Conservation (phyloP, 1,139 yeast genomes). For the Taphrina deformans region DNA sequence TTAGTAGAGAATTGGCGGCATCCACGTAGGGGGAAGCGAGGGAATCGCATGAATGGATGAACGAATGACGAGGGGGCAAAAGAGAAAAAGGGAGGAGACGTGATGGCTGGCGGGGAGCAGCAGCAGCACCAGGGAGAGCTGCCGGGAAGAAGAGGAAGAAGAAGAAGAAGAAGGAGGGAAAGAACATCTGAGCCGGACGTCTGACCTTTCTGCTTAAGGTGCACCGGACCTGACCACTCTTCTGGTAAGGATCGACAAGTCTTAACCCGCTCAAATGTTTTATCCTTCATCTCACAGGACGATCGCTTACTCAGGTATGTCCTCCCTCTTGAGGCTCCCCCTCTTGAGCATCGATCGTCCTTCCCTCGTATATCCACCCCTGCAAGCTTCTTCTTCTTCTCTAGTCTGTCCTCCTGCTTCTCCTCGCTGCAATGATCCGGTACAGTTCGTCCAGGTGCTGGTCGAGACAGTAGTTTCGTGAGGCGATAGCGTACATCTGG, state of each 20-base stretch:
- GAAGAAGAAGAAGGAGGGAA: too few relatives aligned
- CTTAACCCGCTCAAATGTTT: not conserved
- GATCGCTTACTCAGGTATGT: not conserved
- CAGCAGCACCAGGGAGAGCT: too few relatives aligned
- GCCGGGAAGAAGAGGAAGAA: too few relatives aligned
- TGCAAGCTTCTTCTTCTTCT: not conserved
- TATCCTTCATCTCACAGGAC: not conserved
- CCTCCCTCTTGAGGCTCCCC: not conserved
- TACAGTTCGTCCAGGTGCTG: not conserved
- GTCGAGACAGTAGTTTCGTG: not conserved
- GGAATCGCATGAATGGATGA: too few relatives aligned
- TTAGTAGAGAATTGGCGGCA: too few relatives aligned
- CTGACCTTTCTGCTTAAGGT: not conserved
- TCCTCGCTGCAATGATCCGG: not conserved
- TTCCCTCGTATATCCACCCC: not conserved
- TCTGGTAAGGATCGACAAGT: not conserved
- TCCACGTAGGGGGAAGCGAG: too few relatives aligned
- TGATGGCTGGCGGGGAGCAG: too few relatives aligned
- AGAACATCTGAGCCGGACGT: too few relatives aligned
- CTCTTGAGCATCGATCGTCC: not conserved
- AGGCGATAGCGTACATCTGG: not conserved
- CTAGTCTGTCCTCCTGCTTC: not conserved
- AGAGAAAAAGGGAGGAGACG: too few relatives aligned
- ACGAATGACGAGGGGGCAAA: too few relatives aligned
- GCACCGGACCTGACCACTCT: constrained; percentile 7